Evolutionary conservation across 2,329 filamentous ascomycete genomes (phyloP), one percentile per base, ranked within the genome.

Genomic region (Xylariales sp.): DNA sequence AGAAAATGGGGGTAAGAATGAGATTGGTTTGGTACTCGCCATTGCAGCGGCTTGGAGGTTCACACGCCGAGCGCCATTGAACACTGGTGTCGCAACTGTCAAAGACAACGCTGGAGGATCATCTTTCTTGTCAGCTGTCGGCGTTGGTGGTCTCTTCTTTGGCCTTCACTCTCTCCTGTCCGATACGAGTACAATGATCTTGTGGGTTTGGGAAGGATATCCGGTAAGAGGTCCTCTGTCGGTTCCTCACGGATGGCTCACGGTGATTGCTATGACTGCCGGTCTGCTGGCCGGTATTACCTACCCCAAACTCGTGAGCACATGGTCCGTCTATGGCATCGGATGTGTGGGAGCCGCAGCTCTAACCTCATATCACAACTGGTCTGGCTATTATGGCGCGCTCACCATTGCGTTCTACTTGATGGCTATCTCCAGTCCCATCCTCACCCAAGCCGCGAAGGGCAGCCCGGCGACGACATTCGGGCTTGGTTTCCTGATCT

Each of bases 191-290:
- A 98, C 93, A 38, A 97, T 98, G 89, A 96, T 97, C 41, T 74
- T 90, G 13, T 98, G 93, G 93, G 88, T 88, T 3, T 98, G 93
- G 93, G 89, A 96, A 51, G 93, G 93, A 6, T 98, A 86, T 53
- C 93, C 93, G 12, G 78, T 97, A 28, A 81, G 85, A 34, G 93
- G 93, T 6, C 93, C 93, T 3, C 78, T 93, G 34, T 80, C 89
- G 44, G 88, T 83, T 33, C 88, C 89, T n/a, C 89, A 97, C 54
- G 93, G 90, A 38, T 88, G 87, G 52, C 78, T 84, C 58, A 96
- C 89, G 2, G 78, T 96, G 37, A 75, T 86, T 38, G 83, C 83
- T 42, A 98, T 98, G 93, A 88, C 86, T 19, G 66, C 72, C 28
- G 93, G 93, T 38, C 69, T 95, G 15, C 59, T 88, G 12, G 67